Evolutionary conservation across 2,329 filamentous ascomycete genomes (phyloP).

Genomic region (Teratosphaeria epicoccoides): DNA sequence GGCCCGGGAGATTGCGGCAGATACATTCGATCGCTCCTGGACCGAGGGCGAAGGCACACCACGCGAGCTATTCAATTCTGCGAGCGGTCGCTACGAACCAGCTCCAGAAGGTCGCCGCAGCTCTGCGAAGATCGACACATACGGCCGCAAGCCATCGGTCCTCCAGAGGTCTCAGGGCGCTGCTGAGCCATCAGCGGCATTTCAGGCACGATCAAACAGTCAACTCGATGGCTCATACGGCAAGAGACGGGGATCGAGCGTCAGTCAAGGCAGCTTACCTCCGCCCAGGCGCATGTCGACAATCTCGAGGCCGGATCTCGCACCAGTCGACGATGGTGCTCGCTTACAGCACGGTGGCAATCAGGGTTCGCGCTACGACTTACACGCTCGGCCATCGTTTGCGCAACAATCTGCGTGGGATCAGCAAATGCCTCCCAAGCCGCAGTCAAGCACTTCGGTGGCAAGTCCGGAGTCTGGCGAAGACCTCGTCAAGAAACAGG

Average conservation of each 20-base stretch:
- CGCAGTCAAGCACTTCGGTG: constrained; percentile 6
- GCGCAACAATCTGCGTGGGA: constrained; percentile 22
- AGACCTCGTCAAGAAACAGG: constrained; percentile 53
- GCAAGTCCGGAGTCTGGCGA: constrained; percentile 28
- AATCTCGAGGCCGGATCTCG: constrained; percentile 33
- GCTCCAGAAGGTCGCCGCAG: constrained; percentile 64
- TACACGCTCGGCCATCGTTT: constrained; percentile 14
- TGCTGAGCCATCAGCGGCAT: constrained; percentile 74
- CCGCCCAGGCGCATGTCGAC: constrained; percentile 52
- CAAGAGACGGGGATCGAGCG: constrained; percentile 75
- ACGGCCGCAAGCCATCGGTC: constrained; percentile 62
- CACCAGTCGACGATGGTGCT: constrained; percentile 26
- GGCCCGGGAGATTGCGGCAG: constrained; percentile 79
- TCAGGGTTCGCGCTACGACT: constrained; percentile 26
- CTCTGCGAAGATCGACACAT: constrained; percentile 55
- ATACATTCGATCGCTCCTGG: constrained; percentile 85
- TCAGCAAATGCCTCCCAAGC: constrained; percentile 23
- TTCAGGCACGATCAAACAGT: constrained; percentile 62
- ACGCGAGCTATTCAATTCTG: constrained; percentile 85
- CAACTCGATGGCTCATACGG: constrained; percentile 56
- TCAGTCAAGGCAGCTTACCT: constrained; percentile 73
- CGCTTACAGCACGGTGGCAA: constrained; percentile 17
- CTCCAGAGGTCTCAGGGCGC: constrained; percentile 61
- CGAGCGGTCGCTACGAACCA: constrained; percentile 85
- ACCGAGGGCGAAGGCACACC: constrained; percentile 56